phyloP scores from a whole-genome alignment of 495 filamentous ascomycete genomes.

The Lasiosphaeris hirsuta region DNA sequence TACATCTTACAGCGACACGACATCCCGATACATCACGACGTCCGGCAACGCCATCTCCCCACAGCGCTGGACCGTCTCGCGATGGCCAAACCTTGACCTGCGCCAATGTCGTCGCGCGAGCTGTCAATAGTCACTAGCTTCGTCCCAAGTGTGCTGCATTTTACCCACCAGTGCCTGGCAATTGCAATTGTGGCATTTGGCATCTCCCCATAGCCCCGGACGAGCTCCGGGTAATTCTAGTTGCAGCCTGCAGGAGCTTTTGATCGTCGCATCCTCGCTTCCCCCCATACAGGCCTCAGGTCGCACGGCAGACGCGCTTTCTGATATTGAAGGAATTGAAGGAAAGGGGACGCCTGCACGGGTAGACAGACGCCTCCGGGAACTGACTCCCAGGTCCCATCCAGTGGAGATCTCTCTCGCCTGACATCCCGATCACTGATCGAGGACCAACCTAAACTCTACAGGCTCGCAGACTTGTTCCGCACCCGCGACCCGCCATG shows the following conservation, averaged over 20 bases:
- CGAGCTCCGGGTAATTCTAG: slow-evolving; percentile 14
- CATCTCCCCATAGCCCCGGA: neutral
- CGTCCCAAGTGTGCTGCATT: neutral
- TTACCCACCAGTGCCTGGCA: neutral
- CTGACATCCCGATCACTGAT: slow-evolving; percentile 4
- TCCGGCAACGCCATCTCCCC: neutral
- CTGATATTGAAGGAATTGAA: no score
- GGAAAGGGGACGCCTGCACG: neutral
- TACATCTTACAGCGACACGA: no score
- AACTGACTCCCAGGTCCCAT: neutral
- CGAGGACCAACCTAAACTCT: slow-evolving; percentile 1
- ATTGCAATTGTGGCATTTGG: neutral
- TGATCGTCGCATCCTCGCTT: slow-evolving; percentile 14
- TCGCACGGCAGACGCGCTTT: slow-evolving; percentile 17
- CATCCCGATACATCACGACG: neutral
- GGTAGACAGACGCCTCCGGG: slow-evolving; percentile 1
- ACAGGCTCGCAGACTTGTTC: neutral
- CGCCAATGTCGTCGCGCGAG: neutral
- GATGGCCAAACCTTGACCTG: slow-evolving; percentile 11
- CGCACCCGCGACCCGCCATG: slow-evolving; percentile 17
- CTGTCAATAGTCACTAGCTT: slow-evolving; percentile 1
- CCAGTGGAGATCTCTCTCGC: neutral
- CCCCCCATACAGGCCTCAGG: slow-evolving; percentile 13
- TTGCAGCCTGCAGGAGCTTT: slow-evolving; percentile 12
- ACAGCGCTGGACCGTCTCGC: neutral